Evolutionary conservation across 2,329 filamentous ascomycete genomes (phyloP).

Genomic region (Colletotrichum kahawae): DNA sequence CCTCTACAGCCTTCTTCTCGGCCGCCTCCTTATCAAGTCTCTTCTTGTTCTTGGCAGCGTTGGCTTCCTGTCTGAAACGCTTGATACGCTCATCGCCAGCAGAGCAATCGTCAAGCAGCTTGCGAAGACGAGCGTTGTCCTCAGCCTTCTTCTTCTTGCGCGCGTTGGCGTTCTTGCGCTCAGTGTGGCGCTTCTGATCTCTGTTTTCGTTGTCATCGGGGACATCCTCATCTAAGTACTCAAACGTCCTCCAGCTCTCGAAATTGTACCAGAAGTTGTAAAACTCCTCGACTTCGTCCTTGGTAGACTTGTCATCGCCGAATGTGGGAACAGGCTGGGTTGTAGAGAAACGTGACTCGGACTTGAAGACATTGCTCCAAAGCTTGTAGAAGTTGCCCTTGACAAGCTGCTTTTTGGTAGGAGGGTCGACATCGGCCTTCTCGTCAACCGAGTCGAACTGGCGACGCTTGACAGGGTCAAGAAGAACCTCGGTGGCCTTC

Average conservation of each 20-base stretch:
- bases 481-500: constrained; percentile 92
- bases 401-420: constrained; percentile 85
- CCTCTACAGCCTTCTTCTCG: constrained; percentile 85
- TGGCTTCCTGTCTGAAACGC: constrained; percentile 91
- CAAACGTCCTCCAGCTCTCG: constrained; percentile 96
- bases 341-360: constrained; percentile 93
- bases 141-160: constrained; percentile 99
- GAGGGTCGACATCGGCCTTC: constrained; percentile 88
- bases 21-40: constrained; percentile 88
- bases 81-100: constrained; percentile 94
- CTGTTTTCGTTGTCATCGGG: constrained; percentile 99
- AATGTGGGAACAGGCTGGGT: constrained; percentile 85
- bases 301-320: constrained; percentile 81
- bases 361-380: constrained; percentile 88
- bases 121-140: constrained; percentile 88
- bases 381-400: constrained; percentile 90
- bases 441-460: constrained; percentile 98
- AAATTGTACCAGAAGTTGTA: constrained; percentile 99
- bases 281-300: constrained; percentile 91
- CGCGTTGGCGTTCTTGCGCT: constrained; percentile 97
- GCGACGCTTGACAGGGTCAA: constrained; percentile 88
- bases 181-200: constrained; percentile 97
- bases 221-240: constrained; percentile 98
- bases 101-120: constrained; percentile 86
- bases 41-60: constrained; percentile 96